Percentiles rank a stretch among this genome's conserved stretches.
Evolutionary conservation across 1,139 yeast species (phyloP).

Genomic region (Groenewaldozyma auringiensis): DNA sequence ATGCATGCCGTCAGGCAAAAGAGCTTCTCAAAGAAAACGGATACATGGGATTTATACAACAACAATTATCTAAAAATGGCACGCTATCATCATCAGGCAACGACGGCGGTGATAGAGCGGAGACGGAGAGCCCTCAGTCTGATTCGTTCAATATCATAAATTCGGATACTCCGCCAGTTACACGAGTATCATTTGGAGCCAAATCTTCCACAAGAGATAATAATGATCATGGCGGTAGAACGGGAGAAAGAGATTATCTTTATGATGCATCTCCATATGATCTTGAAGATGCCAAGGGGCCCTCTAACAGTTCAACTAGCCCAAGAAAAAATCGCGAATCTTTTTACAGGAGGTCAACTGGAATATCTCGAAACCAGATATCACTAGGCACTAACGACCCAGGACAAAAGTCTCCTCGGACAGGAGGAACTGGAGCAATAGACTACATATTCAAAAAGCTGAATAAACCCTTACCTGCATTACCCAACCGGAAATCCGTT

Average conservation of each 20-base stretch:
- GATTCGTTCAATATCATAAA: background rate
- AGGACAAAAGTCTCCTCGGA: background rate
- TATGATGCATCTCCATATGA: background rate
- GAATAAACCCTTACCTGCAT: slow-evolving; percentile 1
- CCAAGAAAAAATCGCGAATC: background rate
- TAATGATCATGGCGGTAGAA: background rate
- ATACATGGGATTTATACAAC: slow-evolving; percentile 20
- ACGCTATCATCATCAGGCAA: too few relatives aligned
- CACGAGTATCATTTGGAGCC: background rate
- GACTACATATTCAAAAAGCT: background rate
- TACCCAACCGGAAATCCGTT: slow-evolving; percentile 1
- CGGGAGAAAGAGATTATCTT: background rate
- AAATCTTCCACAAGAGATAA: too few relatives aligned
- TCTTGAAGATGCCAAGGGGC: background rate
- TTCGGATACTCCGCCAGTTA: background rate
- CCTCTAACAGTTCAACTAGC: too few relatives aligned
- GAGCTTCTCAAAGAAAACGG: slow-evolving; percentile 30
- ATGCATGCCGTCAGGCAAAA: slow-evolving; percentile 23
- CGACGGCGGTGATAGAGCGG: background rate
- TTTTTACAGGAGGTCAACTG: background rate
- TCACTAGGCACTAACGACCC: background rate
- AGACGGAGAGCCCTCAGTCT: background rate
- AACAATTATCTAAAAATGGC: slow-evolving; percentile 6
- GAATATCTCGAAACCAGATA: background rate
- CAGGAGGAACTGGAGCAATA: background rate